phyloP scores from a whole-genome alignment of 768 basidiomycete species.

The Auricularia heimuer region DNA sequence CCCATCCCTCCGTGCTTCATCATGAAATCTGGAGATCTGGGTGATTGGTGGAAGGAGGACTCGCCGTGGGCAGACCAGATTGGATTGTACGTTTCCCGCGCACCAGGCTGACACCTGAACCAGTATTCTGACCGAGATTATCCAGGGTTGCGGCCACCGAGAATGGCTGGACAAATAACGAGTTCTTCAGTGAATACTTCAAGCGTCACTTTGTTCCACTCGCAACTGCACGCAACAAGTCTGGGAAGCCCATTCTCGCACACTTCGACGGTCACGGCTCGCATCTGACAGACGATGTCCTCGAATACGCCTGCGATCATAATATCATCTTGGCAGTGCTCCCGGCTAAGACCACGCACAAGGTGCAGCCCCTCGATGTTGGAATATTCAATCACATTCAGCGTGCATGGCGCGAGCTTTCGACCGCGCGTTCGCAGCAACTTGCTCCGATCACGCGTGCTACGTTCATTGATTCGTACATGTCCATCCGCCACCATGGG shows the following conservation, averaged over 20 bases:
- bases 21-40: constrained; percentile 8
- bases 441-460: neutral
- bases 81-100: constrained; percentile 9
- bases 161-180: constrained; percentile 35
- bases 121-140: too few relatives aligned
- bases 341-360: constrained; percentile 33
- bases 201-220: constrained; percentile 28
- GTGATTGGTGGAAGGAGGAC: constrained; percentile 14
- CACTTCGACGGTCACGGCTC: constrained; percentile 37
- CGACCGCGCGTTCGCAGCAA: constrained; percentile 10
- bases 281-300: constrained; percentile 22
- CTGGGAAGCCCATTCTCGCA: constrained; percentile 24
- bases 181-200: constrained; percentile 29
- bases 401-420: constrained; percentile 19
- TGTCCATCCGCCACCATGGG: neutral
- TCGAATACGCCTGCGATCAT: constrained; percentile 19
- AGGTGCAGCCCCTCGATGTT: constrained; percentile 35
- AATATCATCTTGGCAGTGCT: constrained; percentile 25
- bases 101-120: neutral
- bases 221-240: constrained; percentile 17
- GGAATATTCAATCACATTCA: constrained; percentile 27
- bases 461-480: neutral
- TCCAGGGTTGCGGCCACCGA: constrained; percentile 23
- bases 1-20: neutral
- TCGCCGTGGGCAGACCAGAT: constrained; percentile 16